These are phyloP conservation scores for Phytophthora kernoviae DNA, from an alignment of 352 stramenopile genomes.

Conservation along the genomic window DNA sequence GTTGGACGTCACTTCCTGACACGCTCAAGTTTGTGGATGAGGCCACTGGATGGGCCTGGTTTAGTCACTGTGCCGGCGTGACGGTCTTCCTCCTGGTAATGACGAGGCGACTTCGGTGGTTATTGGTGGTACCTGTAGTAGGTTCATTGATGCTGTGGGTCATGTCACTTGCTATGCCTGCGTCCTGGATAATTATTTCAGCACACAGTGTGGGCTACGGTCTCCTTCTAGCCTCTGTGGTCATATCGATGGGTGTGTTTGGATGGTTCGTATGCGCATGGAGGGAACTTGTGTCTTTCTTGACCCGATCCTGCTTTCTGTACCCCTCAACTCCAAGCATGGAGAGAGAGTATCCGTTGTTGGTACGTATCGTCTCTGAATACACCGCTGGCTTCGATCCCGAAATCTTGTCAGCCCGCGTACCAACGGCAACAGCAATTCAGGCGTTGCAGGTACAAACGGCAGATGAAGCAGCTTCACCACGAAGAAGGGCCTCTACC, in stretches of 20 bases:
- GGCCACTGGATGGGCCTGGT: slow-evolving; percentile 86
- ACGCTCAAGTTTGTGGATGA: slow-evolving; percentile 86
- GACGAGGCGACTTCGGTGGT: slow-evolving; percentile 69
- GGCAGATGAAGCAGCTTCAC: slow-evolving; percentile 1
- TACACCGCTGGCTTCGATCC: slow-evolving; percentile 84
- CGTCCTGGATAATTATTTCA: slow-evolving; percentile 85
- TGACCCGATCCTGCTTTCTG: slow-evolving; percentile 81
- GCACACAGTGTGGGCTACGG: slow-evolving; percentile 81
- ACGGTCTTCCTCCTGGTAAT: slow-evolving; percentile 81
- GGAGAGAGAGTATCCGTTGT: slow-evolving; percentile 73
- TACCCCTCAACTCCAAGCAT: slow-evolving; percentile 82
- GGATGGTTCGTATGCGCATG: slow-evolving; percentile 80
- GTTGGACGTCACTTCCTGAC: slow-evolving; percentile 80
- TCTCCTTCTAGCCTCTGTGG: slow-evolving; percentile 68
- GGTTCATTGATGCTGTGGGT: slow-evolving; percentile 78
- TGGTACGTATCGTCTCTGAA: slow-evolving; percentile 85
- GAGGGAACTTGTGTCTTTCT: slow-evolving; percentile 79
- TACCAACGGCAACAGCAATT: slow-evolving; percentile 27
- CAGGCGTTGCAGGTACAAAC: slow-evolving; percentile 21
- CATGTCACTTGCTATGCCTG: slow-evolving; percentile 75
- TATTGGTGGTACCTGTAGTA: slow-evolving; percentile 74
- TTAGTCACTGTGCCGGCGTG: slow-evolving; percentile 81
- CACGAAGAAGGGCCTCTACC: neutral
- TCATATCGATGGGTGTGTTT: slow-evolving; percentile 84
- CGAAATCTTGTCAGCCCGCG: slow-evolving; percentile 59